Conservation (phyloP, 2,329 filamentous ascomycete genomes). For the Coniosporium tulheliwenetii region DNA sequence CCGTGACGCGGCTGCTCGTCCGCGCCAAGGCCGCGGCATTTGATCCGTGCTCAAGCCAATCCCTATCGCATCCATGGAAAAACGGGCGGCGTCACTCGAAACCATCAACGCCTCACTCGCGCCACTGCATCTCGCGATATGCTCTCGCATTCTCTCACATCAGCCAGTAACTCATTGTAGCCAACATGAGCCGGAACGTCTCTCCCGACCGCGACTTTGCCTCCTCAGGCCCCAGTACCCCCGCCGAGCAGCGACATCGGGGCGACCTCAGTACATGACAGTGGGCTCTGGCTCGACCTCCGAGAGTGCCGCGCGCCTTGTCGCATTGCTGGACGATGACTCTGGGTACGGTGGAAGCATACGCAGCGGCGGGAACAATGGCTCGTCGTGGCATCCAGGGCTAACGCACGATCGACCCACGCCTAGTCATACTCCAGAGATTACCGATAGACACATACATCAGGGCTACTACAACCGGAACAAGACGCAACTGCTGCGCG, state of each 20-base stretch:
- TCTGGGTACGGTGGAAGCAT: conserved; percentile 84
- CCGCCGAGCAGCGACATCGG: conserved; percentile 5
- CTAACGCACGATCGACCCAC: conserved; percentile 42
- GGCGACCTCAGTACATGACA: conserved; percentile 61
- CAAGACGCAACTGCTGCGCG: conserved; percentile 67
- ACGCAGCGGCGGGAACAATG: conserved; percentile 37
- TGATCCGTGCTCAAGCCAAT: too few relatives aligned
- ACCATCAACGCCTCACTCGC: too few relatives aligned
- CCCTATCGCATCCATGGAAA: too few relatives aligned
- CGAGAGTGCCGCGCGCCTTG: conserved; percentile 64
- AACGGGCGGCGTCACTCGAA: too few relatives aligned
- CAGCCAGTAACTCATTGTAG: too few relatives aligned
- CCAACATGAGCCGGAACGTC: conserved; percentile 15
- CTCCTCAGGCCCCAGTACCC: conserved; percentile 10
- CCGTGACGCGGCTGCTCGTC: too few relatives aligned
- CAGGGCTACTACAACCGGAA: conserved; percentile 95
- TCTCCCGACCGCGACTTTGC: conserved; percentile 12
- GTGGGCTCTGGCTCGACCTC: conserved; percentile 72
- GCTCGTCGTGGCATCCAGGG: conserved; percentile 35
- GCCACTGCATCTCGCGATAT: too few relatives aligned
- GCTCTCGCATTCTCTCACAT: too few relatives aligned
- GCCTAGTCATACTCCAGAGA: conserved; percentile 33
- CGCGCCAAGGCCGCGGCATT: too few relatives aligned
- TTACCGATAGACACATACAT: conserved; percentile 59
- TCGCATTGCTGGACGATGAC: conserved; percentile 69